phyloP scores from a whole-genome alignment of 2,329 filamentous ascomycete genomes.

The Fusarium sp. region DNA sequence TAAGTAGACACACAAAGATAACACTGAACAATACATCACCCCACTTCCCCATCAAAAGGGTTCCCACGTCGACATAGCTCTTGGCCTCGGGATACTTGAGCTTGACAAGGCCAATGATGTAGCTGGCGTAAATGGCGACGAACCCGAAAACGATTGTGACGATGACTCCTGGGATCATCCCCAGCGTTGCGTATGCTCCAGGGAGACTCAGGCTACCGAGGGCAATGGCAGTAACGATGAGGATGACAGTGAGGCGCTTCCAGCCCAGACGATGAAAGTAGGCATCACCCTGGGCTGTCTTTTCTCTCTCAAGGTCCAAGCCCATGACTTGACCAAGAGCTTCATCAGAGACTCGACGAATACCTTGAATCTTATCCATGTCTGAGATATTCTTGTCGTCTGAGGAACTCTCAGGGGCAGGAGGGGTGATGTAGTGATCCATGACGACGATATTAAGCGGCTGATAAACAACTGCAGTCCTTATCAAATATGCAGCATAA shows the following conservation, averaged over 20 bases:
- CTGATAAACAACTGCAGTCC: neutral
- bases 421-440: neutral
- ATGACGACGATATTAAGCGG: neutral
- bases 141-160: neutral
- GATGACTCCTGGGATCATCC: neutral
- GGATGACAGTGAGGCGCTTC: neutral
- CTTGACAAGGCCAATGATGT: neutral
- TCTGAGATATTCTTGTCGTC: neutral
- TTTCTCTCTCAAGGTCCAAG: neutral
- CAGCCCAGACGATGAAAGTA: neutral
- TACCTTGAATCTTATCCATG: neutral
- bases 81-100: neutral
- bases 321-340: neutral
- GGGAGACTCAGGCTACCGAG: neutral
- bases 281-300: neutral
- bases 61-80: neutral
- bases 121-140: neutral
- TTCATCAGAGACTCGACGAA: neutral
- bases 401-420: neutral
- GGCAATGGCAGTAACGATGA: neutral
- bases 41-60: neutral
- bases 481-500: neutral
- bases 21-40: neutral
- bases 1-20: neutral
- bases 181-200: neutral